Evolutionary conservation across 805 yeast species (phyloP), one percentile per base, ranked within the genome.

Genomic region (Dipodascus albidus): DNA sequence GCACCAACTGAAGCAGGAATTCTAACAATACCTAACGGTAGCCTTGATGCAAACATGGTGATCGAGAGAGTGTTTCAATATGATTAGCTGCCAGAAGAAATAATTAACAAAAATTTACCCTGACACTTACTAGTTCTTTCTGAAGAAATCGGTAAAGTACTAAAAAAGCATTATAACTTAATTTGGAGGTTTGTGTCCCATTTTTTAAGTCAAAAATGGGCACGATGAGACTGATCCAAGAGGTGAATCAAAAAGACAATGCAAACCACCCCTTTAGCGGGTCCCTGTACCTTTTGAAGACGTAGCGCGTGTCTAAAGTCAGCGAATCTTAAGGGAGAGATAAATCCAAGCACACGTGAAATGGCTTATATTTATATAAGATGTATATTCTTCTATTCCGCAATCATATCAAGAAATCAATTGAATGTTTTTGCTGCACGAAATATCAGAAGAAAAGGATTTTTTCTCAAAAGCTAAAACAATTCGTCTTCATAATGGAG

Each of bases 401-500:
- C n/a, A 27, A 27, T 27, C 33, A 27, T 27, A 27, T 27, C 9
- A 27, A 27, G 33, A 6, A 27, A 11, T 11, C 33, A 6, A 6
- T 27, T 6, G 6, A 11, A 27, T 27, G 33, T 27, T 27, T 27
- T 27, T 11, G 33, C 33, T 27, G 9, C 11, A 27, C 33, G 33
- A 27, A 27, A 6, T 6, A 6, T 27, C 33, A 27, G 33, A 27
- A 27, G 11, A 27, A 27, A 6, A 6, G 11, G 9, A 11, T 11
- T 27, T 27, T 6, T 38, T 19, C 20, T 17, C 44, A 4, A 14
- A 17, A 38, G 44, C 44, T 19, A 38, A 53, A 31, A 47, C 52
- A 19, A 23, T 53, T 6, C 17, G 23, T 33, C 51, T 55, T 35
- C 21, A 15, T 23, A 44, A 54, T 44, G 60, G 59, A 58, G 62